Evolutionary conservation across 2,329 filamentous ascomycete species (phyloP), one percentile per base, ranked within the genome.

Genomic region (Calonectria henricotiae): DNA sequence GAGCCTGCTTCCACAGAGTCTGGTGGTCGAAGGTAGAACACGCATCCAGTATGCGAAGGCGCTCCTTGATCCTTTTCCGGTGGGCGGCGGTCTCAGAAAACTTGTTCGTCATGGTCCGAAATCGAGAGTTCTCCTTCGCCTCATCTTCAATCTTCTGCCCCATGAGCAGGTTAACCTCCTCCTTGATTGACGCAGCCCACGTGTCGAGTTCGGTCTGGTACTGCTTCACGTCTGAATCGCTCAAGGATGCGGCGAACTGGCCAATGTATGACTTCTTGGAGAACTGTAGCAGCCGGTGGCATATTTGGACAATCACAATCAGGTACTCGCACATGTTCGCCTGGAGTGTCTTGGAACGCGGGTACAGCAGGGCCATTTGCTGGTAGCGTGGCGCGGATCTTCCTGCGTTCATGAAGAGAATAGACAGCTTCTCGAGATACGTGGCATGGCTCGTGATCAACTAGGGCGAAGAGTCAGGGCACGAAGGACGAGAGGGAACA

Each of bases 11-110:
- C 84, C 84, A 86, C 0, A 79, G 71, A 1, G 75, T 81, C 54
- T 81, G 75, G 62, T 85, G 77, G 51, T 86, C 78, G 54, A 85
- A 85, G 1, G 63, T 80, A 0, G 85, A 86, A 64, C 82, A 86
- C 5, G 79, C 68, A 25, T 85, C 77, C 2, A 86, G 79, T 1
- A 83, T 54, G 6, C 74, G 77, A 32, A 79, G 23, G 3, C 51
- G 65, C 1, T 13, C 13, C 25, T 77, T 78, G 3, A 51, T 44
- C 32, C 44, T 75, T 9, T 49, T 43, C 6, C 47, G 66, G 4
- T 66, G 62, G 11, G 44, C 43, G 1, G 54, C 37, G 0, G 54
- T 43, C 0, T 73, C 41, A 1, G 64, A 51, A 2, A 63, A 27
- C 15, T 41, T 64, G 4, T 23, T 39, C 2, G 49, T 25, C 0